These are phyloP conservation scores for Macaranga tanarius DNA, from an alignment of 441 rosid species.

Conservation along the genomic window DNA sequence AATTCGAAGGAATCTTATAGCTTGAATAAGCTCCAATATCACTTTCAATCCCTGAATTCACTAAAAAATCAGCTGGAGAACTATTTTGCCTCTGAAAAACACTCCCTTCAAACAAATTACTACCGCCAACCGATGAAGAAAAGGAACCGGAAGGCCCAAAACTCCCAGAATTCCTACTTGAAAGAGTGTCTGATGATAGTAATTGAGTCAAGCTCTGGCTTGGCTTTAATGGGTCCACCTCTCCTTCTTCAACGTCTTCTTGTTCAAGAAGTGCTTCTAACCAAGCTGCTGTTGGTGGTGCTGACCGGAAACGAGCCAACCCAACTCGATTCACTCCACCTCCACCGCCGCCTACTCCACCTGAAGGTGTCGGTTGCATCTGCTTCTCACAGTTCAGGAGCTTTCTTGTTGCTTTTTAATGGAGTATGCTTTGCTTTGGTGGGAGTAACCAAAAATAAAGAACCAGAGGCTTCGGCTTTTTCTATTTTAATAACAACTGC, in stretches of 20 bases:
- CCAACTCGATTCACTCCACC: conserved; percentile 51
- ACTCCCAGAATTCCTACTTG: conserved; percentile 23
- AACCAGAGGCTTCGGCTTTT: neutral
- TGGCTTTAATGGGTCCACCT: conserved; percentile 58
- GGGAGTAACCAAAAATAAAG: neutral
- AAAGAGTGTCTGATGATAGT: conserved; percentile 26
- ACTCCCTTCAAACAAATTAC: neutral
- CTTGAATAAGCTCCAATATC: conserved; percentile 48
- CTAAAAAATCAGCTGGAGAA: conserved; percentile 64
- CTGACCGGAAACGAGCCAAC: conserved; percentile 65
- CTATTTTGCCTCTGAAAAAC: conserved; percentile 67
- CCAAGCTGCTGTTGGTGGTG: conserved; percentile 66
- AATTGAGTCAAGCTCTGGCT: conserved; percentile 58
- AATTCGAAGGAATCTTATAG: conserved; percentile 45
- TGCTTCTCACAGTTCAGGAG: conserved; percentile 27
- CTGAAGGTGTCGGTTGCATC: conserved; percentile 56
- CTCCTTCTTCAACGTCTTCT: conserved; percentile 42
- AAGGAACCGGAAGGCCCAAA: conserved; percentile 13
- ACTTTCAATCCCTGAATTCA: conserved; percentile 34
- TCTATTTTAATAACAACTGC: neutral
- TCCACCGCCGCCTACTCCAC: conserved; percentile 42
- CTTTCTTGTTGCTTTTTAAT: conserved; percentile 17
- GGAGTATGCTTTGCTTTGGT: conserved; percentile 7
- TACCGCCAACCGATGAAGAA: conserved; percentile 16
- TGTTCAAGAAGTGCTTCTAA: conserved; percentile 70